Evolutionary conservation across 2,329 filamentous ascomycete species (phyloP), one percentile per base, ranked within the genome.

Genomic region (Diaporthe helianthi): DNA sequence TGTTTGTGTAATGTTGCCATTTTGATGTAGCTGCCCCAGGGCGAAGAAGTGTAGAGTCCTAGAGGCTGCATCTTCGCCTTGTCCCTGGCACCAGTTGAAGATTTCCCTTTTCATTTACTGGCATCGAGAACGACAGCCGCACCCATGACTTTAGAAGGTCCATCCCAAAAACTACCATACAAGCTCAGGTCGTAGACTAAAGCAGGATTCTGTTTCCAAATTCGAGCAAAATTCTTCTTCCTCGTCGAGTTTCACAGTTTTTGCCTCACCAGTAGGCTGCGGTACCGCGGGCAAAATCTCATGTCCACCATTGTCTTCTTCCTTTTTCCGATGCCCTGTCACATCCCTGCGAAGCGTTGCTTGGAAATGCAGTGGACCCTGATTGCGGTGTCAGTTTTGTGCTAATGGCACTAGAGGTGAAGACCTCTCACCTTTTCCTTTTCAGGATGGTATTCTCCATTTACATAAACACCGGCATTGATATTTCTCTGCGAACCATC

Each of bases 361-460:
- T 64, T 71, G 70, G 24, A 70, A 71, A 36, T 67, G 67, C 2
- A 71, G 19, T 10, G 67, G 70, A 2, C 67, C 69, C 69, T 63
- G 1, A n/a, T 13, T 3, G 4, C 2, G 19, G 17, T 29, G 17
- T 47, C 52, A 33, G 17, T 3, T 4, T 1, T 7, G 17, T 13
- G 4, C 7, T 5, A 7, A 2, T 19, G 26, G 15, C 26, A 29
- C 19, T 9, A 13, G 4, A 2, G 12, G 9, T 5, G 5, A 24
- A 3, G 8, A 0, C 17, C 5, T 1, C n/a, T 31, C 3, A 71
- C 79, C 72, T 84, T 83, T 74, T 87, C 85, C 73, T 82, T 81
- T n/a, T 81, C 77, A 0, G 85, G 84, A 72, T 87, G 85, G 68
- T 86, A 76, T 72, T 85, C 82, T 67, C 85, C 85, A 71, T 83